These are phyloP conservation scores for Paecilomyces sp. DNA, from an alignment of 2,329 filamentous ascomycete species.

Conservation along the genomic window DNA sequence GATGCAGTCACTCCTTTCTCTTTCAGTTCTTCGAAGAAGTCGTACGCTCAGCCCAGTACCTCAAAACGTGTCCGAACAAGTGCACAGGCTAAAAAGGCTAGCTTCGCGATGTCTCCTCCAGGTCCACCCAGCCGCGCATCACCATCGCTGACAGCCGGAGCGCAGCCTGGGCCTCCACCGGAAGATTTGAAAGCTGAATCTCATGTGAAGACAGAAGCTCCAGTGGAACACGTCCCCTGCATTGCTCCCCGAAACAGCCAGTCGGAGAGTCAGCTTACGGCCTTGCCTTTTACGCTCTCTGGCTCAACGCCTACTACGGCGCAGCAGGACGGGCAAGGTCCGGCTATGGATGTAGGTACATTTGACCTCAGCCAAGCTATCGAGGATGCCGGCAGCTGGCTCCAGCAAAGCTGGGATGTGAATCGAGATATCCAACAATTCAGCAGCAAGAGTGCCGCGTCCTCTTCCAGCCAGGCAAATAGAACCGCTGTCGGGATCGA, in stretches of 20 bases:
- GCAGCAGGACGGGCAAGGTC: constrained; percentile 29
- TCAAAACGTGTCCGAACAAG: constrained; percentile 3
- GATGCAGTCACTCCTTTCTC: constrained; percentile 33
- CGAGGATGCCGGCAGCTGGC: constrained; percentile 38
- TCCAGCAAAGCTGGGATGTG: constrained; percentile 38
- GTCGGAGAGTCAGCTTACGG: constrained; percentile 10
- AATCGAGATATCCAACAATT: constrained; percentile 23
- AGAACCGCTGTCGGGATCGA: constrained; percentile 11
- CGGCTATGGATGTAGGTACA: constrained; percentile 20
- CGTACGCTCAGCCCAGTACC: constrained; percentile 3
- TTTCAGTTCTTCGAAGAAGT: constrained; percentile 27
- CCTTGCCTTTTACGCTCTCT: constrained; percentile 19
- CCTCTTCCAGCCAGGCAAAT: constrained; percentile 7
- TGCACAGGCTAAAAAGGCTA: constrained; percentile 13
- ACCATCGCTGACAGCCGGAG: background rate
- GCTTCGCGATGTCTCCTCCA: constrained; percentile 7
- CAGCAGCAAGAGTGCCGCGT: constrained; percentile 6
- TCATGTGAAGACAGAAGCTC: background rate
- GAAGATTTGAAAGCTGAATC: background rate
- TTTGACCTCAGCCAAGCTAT: constrained; percentile 39
- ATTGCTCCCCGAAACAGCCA: constrained; percentile 4
- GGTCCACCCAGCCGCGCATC: constrained; percentile 1
- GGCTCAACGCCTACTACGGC: constrained; percentile 23
- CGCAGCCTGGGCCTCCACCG: background rate
- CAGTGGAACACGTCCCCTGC: background rate